Percentiles rank a stretch among this genome's conserved stretches.
These are phyloP conservation scores for Serendipita indica DNA, from an alignment of 768 basidiomycete species.

Conservation along the genomic window DNA sequence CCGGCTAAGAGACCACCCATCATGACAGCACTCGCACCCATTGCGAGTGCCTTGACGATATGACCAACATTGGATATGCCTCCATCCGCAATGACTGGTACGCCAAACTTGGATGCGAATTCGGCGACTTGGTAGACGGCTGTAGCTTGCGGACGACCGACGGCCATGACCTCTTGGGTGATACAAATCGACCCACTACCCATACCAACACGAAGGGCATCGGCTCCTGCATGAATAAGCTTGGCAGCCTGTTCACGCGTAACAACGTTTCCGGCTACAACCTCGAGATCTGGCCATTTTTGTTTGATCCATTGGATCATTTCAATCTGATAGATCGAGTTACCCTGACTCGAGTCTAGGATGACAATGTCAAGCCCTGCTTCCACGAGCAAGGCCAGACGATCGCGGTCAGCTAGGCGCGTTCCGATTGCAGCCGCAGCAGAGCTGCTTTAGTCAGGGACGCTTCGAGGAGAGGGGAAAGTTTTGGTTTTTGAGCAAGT, in stretches of 20 bases:
- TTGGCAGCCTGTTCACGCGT: slow-evolving; percentile 93
- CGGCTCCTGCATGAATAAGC: slow-evolving; percentile 87
- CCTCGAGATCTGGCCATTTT: slow-evolving; percentile 72
- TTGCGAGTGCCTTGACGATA: slow-evolving; percentile 87
- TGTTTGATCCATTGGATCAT: slow-evolving; percentile 90
- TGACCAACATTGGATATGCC: slow-evolving; percentile 93
- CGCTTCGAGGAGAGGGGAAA: slow-evolving; percentile 91
- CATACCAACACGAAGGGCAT: slow-evolving; percentile 94
- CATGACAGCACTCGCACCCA: slow-evolving; percentile 95
- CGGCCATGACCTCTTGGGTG: slow-evolving; percentile 99
- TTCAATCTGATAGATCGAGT: slow-evolving; percentile 83
- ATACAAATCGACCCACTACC: slow-evolving; percentile 98
- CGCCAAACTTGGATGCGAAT: slow-evolving; percentile 83
- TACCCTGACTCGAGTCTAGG: slow-evolving; percentile 93
- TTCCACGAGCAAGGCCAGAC: slow-evolving; percentile 72
- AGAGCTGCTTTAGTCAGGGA: slow-evolving; percentile 83
- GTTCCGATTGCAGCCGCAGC: slow-evolving; percentile 95
- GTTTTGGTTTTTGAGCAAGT: slow-evolving; percentile 93
- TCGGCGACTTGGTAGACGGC: slow-evolving; percentile 96
- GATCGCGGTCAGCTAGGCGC: slow-evolving; percentile 71
- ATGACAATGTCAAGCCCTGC: slow-evolving; percentile 93
- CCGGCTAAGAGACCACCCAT: slow-evolving; percentile 96
- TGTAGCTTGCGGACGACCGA: slow-evolving; percentile 92
- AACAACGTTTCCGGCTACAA: slow-evolving; percentile 96
- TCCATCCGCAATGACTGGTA: slow-evolving; percentile 94